phyloP scores from a whole-genome alignment of 371 early-diverging fungal species.

The Syncephalastrum racemosum region DNA sequence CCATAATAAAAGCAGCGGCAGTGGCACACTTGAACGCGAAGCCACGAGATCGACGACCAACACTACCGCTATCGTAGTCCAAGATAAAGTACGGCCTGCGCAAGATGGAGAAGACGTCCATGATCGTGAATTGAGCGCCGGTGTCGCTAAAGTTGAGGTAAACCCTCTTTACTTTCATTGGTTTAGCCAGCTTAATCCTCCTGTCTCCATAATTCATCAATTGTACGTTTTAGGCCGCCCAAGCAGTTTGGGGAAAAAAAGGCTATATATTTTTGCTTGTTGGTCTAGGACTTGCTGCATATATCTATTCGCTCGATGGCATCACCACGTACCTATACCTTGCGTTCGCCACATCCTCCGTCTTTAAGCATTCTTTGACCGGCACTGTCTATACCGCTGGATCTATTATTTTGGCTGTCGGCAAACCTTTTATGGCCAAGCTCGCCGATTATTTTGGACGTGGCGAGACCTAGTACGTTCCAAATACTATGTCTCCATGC shows the following conservation, averaged over 20 bases:
- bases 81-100: too few species aligned
- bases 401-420: slow-evolving; percentile 18
- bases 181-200: background rate
- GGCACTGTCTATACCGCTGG: slow-evolving; percentile 19
- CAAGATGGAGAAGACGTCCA: too few species aligned
- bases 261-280: slow-evolving; percentile 13
- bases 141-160: slow-evolving; percentile 22
- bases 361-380: slow-evolving; percentile 16
- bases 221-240: slow-evolving; percentile 11
- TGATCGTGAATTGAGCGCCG: background rate
- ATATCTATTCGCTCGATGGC: slow-evolving; percentile 20
- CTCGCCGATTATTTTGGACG: slow-evolving; percentile 25
- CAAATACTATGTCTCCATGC: too few species aligned
- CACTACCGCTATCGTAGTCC: too few species aligned
- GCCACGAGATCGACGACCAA: too few species aligned
- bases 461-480: slow-evolving; percentile 19
- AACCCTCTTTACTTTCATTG: too few species aligned
- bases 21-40: too few species aligned
- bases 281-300: slow-evolving; percentile 13
- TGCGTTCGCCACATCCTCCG: slow-evolving; percentile 12
- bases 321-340: slow-evolving; percentile 17
- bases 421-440: slow-evolving; percentile 22
- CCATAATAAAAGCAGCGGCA: too few species aligned
- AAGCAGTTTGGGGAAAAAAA: slow-evolving; percentile 20
- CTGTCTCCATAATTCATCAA: background rate